phyloP scores from a whole-genome alignment of 768 basidiomycete species.

The Tephrocybe sp. region DNA sequence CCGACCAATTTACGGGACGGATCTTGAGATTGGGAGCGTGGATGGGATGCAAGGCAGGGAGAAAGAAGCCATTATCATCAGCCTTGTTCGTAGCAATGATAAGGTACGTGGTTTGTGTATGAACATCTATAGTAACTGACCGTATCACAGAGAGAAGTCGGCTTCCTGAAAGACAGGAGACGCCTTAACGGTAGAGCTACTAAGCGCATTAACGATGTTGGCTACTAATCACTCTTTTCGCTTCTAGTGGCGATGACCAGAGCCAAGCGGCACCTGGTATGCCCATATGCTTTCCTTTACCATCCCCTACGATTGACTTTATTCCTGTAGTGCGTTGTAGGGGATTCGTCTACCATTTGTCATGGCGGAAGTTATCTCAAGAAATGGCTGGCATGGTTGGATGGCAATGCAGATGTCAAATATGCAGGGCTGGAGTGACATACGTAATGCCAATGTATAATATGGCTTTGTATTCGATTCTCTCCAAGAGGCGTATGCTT shows the following conservation, averaged over 20 bases:
- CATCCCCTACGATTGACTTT: background rate
- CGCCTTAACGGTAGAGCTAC: conserved; percentile 72
- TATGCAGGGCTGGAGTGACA: conserved; percentile 67
- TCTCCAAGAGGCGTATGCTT: no score
- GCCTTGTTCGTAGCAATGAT: conserved; percentile 89
- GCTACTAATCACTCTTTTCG: conserved; percentile 3
- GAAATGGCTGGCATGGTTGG: conserved; percentile 90
- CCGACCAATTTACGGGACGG: conserved; percentile 60
- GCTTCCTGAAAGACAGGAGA: conserved; percentile 91
- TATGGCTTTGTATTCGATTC: no score
- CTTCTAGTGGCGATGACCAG: conserved; percentile 84
- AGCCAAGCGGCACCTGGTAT: conserved; percentile 81
- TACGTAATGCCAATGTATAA: background rate
- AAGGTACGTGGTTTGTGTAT: conserved; percentile 40
- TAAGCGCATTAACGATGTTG: background rate
- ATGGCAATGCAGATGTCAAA: conserved; percentile 85
- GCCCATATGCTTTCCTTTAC: conserved; percentile 22
- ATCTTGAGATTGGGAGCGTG: conserved; percentile 89
- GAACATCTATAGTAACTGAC: background rate
- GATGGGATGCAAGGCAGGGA: conserved; percentile 98
- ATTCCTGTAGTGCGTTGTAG: conserved; percentile 72
- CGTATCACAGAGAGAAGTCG: conserved; percentile 70
- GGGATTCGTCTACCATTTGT: conserved; percentile 88
- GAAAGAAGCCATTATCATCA: conserved; percentile 91
- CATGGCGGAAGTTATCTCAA: conserved; percentile 85